Base-by-base conservation (phyloP, 495 filamentous ascomycete species). In the Penicillium herquei region DNA sequence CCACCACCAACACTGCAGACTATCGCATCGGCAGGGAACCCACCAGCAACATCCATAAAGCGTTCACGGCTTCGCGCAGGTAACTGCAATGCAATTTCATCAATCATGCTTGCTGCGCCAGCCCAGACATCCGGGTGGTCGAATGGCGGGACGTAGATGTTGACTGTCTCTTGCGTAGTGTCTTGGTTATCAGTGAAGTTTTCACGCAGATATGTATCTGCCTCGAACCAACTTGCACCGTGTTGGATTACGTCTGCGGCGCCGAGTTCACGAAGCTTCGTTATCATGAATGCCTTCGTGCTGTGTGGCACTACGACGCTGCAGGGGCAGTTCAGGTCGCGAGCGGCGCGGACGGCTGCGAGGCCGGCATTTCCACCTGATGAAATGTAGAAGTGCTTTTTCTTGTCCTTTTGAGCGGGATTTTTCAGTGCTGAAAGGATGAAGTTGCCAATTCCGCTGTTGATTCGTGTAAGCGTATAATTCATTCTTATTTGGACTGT, bases 291-390 rank as follows among this genome's bases (percentile, higher is more conserved):
- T 2, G 76, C 69, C 26, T 82, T 78, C 0, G 90, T 91, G 14
- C 71, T 80, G 40, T 72, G 52, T 0, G 93, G 89, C 0, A 96
- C 88, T 39, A 93, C 85, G 57, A 98, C 86, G 12, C 90, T 95
- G 56, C 83, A 85, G 0, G 82, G 75, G 39, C 78, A 80, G 37
- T 70, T 64, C 10, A 96, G 77, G 17, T 83, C 68, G 9, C 65
- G 70, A 4, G 91, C 86, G 3, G 93, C 90, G 12, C 83, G 82
- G 1, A 90, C 87, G 65, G 90, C 92, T n/a, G 93, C 93, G 0
- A 98, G 82, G 3, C 93, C 93, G 7, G 93, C 93, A 65, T 96
- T 96, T 52, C 93, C 93, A 46, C 87, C 93, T 10, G 83, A 88
- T 54, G 86, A 89, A 75, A 77, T 90, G 79, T 88, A 96, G 81